phyloP scores from a whole-genome alignment of 1,139 yeast genomes.

The Hansenula lynferdii region DNA sequence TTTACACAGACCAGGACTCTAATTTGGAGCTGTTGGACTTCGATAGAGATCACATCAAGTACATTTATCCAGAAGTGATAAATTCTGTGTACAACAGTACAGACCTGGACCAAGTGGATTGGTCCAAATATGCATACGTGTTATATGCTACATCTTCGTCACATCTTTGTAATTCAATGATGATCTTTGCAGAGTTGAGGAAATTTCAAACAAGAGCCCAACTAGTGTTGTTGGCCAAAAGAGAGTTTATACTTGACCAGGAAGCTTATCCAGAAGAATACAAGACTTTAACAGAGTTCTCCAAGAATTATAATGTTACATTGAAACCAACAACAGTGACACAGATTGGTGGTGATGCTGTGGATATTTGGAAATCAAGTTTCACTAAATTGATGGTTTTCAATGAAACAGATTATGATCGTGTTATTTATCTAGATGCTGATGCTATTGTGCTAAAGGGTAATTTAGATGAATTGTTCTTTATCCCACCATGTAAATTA shows the following conservation, averaged over 20 bases:
- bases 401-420: slow-evolving; percentile 42
- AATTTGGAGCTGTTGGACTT: slow-evolving; percentile 11
- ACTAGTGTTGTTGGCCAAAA: slow-evolving; percentile 31
- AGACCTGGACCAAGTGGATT: slow-evolving; percentile 22
- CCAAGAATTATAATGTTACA: slow-evolving; percentile 24
- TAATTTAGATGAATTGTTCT: slow-evolving; percentile 43
- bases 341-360: slow-evolving; percentile 22
- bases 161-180: slow-evolving; percentile 39
- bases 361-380: slow-evolving; percentile 42
- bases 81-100: slow-evolving; percentile 12
- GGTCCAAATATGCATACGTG: slow-evolving; percentile 39
- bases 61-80: slow-evolving; percentile 16
- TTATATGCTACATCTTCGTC: slow-evolving; percentile 40
- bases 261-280: slow-evolving; percentile 15
- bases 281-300: slow-evolving; percentile 9
- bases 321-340: slow-evolving; percentile 21
- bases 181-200: slow-evolving; percentile 33
- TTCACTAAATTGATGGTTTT: slow-evolving; percentile 53
- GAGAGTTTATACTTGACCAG: slow-evolving; percentile 17
- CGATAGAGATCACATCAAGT: slow-evolving; percentile 15
- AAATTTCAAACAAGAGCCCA: slow-evolving; percentile 34
- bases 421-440: slow-evolving; percentile 39
- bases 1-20: neutral
- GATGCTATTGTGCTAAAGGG: slow-evolving; percentile 29
- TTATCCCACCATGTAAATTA: slow-evolving; percentile 34